Conservation (phyloP, 192 early-diverging fungal genomes). For the Linnemannia zychae region DNA sequence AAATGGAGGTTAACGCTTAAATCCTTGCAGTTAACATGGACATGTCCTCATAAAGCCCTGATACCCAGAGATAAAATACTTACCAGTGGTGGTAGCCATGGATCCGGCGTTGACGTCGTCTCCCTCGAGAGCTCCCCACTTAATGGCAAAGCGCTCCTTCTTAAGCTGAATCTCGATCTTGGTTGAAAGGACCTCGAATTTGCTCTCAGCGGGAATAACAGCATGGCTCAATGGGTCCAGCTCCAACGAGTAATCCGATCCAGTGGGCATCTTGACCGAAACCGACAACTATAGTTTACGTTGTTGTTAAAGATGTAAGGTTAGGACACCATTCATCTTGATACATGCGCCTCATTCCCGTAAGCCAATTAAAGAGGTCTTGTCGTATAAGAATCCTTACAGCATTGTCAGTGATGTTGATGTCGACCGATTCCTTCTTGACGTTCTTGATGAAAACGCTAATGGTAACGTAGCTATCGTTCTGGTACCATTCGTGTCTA, state of each 20-base stretch:
- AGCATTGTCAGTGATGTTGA: constrained; percentile 72
- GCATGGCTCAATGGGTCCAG: constrained; percentile 87
- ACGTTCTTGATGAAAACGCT: constrained; percentile 92
- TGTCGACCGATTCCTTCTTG: constrained; percentile 72
- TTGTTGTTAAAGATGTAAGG: background rate
- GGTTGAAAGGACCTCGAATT: constrained; percentile 86
- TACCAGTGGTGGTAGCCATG: constrained; percentile 59
- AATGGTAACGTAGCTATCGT: constrained; percentile 86
- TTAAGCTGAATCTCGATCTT: constrained; percentile 93
- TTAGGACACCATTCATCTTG: background rate
- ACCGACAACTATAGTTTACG: constrained; percentile 74
- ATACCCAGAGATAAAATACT: background rate
- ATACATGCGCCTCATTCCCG: background rate
- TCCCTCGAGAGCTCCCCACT: constrained; percentile 89
- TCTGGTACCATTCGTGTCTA: constrained; percentile 99
- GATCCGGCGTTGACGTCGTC: constrained; percentile 59
- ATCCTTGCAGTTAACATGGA: background rate
- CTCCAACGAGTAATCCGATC: constrained; percentile 88
- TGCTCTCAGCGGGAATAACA: constrained; percentile 77
- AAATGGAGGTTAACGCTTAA: background rate
- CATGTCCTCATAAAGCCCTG: background rate
- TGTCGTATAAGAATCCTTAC: constrained; percentile 49
- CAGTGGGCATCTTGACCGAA: constrained; percentile 83
- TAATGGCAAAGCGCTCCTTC: constrained; percentile 78
- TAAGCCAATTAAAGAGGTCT: background rate